Evolutionary conservation across 768 basidiomycete species (phyloP).

Genomic region (Phanerochaete sordida): DNA sequence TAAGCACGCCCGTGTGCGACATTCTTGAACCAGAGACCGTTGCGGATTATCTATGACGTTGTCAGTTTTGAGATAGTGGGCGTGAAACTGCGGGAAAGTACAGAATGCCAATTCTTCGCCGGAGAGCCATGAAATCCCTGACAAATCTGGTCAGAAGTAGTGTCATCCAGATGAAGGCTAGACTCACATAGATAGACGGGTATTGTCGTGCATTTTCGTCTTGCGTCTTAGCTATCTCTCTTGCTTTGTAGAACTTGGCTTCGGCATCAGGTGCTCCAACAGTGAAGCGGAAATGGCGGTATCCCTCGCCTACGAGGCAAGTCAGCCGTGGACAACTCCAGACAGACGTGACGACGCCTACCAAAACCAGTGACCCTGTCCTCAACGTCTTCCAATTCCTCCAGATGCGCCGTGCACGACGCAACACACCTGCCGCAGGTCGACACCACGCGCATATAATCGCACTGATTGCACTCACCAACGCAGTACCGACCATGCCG

Average conservation of each 20-base stretch:
- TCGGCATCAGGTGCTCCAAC: slow-evolving; percentile 73
- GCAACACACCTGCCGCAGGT: slow-evolving; percentile 52
- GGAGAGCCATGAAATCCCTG: slow-evolving; percentile 72
- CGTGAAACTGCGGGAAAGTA: slow-evolving; percentile 20
- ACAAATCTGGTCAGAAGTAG: background rate
- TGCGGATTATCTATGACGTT: slow-evolving; percentile 57
- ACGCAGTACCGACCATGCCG: slow-evolving; percentile 63
- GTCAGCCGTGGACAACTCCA: too few species aligned
- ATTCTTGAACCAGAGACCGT: slow-evolving; percentile 63
- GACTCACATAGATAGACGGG: slow-evolving; percentile 31
- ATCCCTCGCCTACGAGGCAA: slow-evolving; percentile 31
- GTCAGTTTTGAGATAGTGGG: background rate
- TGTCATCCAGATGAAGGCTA: background rate
- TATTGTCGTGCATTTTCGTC: slow-evolving; percentile 41
- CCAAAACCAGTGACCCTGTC: slow-evolving; percentile 55
- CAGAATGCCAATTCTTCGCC: slow-evolving; percentile 68
- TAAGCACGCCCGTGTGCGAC: slow-evolving; percentile 56
- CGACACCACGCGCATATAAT: background rate
- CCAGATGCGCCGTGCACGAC: slow-evolving; percentile 68
- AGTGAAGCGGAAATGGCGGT: slow-evolving; percentile 66
- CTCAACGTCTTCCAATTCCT: slow-evolving; percentile 53
- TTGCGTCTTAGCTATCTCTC: slow-evolving; percentile 34
- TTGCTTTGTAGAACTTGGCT: slow-evolving; percentile 52
- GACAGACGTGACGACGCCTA: slow-evolving; percentile 18
- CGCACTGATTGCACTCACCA: slow-evolving; percentile 36